Evolutionary conservation across 352 stramenopile genomes (phyloP).

Genomic region (Globisporangium rhizosaccharum): DNA sequence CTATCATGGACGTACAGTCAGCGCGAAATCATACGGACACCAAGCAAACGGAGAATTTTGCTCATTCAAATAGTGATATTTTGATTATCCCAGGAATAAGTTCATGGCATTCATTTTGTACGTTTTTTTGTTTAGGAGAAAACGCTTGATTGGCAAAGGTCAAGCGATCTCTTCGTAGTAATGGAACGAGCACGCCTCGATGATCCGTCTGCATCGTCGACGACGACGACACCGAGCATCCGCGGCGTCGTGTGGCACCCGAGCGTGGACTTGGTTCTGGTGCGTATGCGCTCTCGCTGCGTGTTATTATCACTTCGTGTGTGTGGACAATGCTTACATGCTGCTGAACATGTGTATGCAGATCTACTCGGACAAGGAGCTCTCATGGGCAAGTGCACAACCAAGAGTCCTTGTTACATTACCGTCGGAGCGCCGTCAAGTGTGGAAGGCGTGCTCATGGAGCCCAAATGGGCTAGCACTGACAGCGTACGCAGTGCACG

Average conservation of each 20-base stretch:
- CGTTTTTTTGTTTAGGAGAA: too few relatives aligned
- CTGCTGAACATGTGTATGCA: constrained; percentile 1
- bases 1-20: constrained; percentile 2
- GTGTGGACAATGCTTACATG: background rate
- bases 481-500: constrained; percentile 26
- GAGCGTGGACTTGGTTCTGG: constrained; percentile 23
- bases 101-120: too few relatives aligned
- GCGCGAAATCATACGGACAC: too few relatives aligned
- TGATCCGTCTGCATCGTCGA: constrained; percentile 14
- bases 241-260: constrained; percentile 37
- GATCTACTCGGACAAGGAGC: constrained; percentile 25
- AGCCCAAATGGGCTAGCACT: constrained; percentile 36
- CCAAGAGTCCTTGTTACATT: constrained; percentile 16
- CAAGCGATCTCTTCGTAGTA: too few relatives aligned
- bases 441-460: constrained; percentile 31
- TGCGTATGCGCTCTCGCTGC: constrained; percentile 4
- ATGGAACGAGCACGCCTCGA: constrained; percentile 11
- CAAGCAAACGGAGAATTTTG: too few relatives aligned
- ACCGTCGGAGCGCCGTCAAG: constrained; percentile 4
- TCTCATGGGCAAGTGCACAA: constrained; percentile 15
- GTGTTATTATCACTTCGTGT: too few relatives aligned
- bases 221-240: constrained; percentile 4
- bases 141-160: too few relatives aligned
- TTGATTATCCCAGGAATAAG: too few relatives aligned
- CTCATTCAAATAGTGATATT: too few relatives aligned